These are phyloP conservation scores for Helotiales sp. DNA, from an alignment of 2,329 filamentous ascomycete genomes.

Conservation along the genomic window DNA sequence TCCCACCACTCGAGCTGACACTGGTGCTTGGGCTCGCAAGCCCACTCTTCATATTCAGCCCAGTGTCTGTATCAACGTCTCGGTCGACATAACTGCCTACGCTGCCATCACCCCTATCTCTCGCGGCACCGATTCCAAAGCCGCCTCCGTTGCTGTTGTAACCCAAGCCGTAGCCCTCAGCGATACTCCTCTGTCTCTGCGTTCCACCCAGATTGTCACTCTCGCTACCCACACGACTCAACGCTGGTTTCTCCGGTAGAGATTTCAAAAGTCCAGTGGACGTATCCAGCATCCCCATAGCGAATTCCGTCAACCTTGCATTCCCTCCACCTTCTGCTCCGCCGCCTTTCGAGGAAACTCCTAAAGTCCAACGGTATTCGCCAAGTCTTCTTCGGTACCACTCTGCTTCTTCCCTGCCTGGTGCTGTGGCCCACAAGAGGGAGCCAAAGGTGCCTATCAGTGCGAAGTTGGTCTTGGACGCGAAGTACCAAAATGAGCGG, in stretches of 20 bases:
- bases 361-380: conserved; percentile 94
- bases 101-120: conserved; percentile 30
- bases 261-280: conserved; percentile 71
- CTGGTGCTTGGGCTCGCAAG: conserved; percentile 43
- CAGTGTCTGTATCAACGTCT: conserved; percentile 27
- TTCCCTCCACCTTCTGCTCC: conserved; percentile 51
- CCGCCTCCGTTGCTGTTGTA: conserved; percentile 32
- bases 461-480: conserved; percentile 88
- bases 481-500: conserved; percentile 91
- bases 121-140: conserved; percentile 35
- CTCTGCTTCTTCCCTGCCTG: conserved; percentile 84
- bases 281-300: conserved; percentile 79
- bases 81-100: conserved; percentile 32
- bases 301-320: conserved; percentile 66
- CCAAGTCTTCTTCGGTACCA: conserved; percentile 86
- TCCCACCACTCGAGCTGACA: conserved; percentile 38
- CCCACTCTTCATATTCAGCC: conserved; percentile 35
- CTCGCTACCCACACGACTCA: conserved; percentile 56
- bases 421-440: conserved; percentile 86
- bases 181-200: conserved; percentile 31
- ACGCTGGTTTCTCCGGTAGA: conserved; percentile 71
- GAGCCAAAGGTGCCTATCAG: conserved; percentile 94
- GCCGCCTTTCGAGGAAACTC: conserved; percentile 73
- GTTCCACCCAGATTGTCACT: conserved; percentile 32
- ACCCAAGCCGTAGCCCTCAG: conserved; percentile 34